These are phyloP conservation scores for Solanum virginianum DNA, from an alignment of 257 asterid species.

Conservation along the genomic window DNA sequence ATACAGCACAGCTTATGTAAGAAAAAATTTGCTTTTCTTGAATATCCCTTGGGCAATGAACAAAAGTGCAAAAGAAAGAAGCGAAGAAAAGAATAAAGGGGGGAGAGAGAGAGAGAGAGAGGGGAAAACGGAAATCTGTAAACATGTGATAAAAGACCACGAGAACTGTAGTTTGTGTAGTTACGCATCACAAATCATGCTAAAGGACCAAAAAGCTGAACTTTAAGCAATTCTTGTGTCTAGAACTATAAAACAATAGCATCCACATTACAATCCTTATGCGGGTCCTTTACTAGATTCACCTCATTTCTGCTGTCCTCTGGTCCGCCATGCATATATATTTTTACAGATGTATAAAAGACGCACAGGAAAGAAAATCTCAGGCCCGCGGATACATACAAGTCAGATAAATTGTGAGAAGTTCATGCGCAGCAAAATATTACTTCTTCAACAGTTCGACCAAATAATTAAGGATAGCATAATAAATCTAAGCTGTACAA, in stretches of 20 bases:
- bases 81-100: neutral
- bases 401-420: neutral
- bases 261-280: neutral
- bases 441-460: neutral
- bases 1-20: neutral
- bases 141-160: neutral
- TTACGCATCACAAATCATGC: neutral
- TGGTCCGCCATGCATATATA: neutral
- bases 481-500: neutral
- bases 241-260: neutral
- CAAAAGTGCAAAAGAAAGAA: neutral
- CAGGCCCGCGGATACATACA: neutral
- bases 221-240: neutral
- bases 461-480: neutral
- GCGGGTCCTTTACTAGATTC: neutral
- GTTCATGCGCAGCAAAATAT: neutral
- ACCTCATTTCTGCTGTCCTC: neutral
- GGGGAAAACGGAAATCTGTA: neutral
- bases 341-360: neutral
- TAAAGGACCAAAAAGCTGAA: neutral
- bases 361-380: neutral
- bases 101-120: neutral
- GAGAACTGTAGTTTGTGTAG: neutral
- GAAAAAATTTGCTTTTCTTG: neutral
- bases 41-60: neutral